These are phyloP conservation scores for Ophiostoma sp. DNA, from an alignment of 2,329 filamentous ascomycete species.

Conservation along the genomic window DNA sequence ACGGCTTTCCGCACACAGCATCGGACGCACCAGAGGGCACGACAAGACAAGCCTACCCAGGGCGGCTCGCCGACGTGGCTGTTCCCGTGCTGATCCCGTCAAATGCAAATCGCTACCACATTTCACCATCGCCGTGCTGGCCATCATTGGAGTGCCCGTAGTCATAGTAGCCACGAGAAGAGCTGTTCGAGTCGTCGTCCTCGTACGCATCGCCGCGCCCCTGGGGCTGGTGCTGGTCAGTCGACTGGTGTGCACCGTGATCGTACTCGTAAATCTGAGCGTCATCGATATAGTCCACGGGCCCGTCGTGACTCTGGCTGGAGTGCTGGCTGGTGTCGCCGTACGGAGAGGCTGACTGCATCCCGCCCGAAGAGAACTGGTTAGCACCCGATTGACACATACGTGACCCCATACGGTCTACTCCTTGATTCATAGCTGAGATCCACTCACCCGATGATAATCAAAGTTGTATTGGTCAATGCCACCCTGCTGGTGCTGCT, in stretches of 20 bases:
- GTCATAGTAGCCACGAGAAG: conserved; percentile 28
- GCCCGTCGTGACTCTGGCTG: conserved; percentile 22
- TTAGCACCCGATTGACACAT: not conserved
- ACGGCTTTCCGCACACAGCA: not conserved
- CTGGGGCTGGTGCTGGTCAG: conserved; percentile 8
- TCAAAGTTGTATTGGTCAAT: conserved; percentile 35
- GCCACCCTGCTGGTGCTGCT: conserved; percentile 26
- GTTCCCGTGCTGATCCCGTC: too few species aligned
- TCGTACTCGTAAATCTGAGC: conserved; percentile 36
- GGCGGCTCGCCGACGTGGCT: too few species aligned
- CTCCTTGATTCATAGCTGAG: not conserved
- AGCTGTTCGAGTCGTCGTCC: not conserved
- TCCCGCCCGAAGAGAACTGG: not conserved
- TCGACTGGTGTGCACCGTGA: conserved; percentile 27
- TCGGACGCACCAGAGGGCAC: too few species aligned
- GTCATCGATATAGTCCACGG: conserved; percentile 33
- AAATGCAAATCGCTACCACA: not conserved
- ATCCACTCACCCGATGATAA: conserved; percentile 34
- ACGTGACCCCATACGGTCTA: not conserved
- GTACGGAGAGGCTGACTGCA: conserved; percentile 30
- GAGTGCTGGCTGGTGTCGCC: conserved; percentile 29
- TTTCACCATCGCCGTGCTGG: conserved; percentile 23
- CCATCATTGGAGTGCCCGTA: conserved; percentile 26
- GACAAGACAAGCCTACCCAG: not conserved
- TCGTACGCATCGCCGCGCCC: conserved; percentile 1